Evolutionary conservation across 2,329 filamentous ascomycete genomes (phyloP), one percentile per base, ranked within the genome.

Genomic region (Penicillium corylophilum): DNA sequence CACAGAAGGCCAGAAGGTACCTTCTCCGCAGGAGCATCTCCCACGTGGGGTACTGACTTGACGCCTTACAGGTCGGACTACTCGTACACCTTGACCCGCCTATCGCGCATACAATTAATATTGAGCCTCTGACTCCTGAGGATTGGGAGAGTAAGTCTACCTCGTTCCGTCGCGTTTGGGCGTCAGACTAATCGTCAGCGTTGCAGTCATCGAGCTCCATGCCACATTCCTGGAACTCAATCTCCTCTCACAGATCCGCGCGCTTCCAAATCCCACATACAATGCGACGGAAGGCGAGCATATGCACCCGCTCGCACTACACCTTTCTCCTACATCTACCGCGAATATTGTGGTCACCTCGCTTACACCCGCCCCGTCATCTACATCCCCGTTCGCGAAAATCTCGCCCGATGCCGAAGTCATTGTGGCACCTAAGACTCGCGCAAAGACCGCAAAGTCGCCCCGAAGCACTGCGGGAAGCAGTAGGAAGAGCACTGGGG

Each of bases 181-280:
- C 39, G 5, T n/a, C 24, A 20, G 29, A 45, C 46, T 54, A 20
- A 58, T 49, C 58, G 38, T 59, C 33, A 5, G 39, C 28, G 12
- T n/a, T 44, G 26, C 57, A 81, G 80, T 97, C 64, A 97, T 99
- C 63, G 94, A 99, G 72, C 79, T 99, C 2, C 94, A 99, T 76
- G 94, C 94, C 5, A 94, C 88, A 15, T 99, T 97, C 67, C 79
- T 99, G 45, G 94, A 99, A 68, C 80, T 96, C 59, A 97, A 99
- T 71, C 85, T 99, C 46, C 79, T 96, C 28, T 89, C 87, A 40
- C 94, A 99, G 75, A 92, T 99, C 62, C 87, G 94, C 64, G 93
- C 93, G 16, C 79, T 99, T 20, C 93, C 93, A 22, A 97, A 96
- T 70, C 93, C 93, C 16, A 77, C 81, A 22, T 89, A 84, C 68